Percentiles rank a stretch among this genome's conserved stretches.
Evolutionary conservation across 2,329 filamentous ascomycete species (phyloP).

Genomic region (Zymoseptoria ardabiliae): DNA sequence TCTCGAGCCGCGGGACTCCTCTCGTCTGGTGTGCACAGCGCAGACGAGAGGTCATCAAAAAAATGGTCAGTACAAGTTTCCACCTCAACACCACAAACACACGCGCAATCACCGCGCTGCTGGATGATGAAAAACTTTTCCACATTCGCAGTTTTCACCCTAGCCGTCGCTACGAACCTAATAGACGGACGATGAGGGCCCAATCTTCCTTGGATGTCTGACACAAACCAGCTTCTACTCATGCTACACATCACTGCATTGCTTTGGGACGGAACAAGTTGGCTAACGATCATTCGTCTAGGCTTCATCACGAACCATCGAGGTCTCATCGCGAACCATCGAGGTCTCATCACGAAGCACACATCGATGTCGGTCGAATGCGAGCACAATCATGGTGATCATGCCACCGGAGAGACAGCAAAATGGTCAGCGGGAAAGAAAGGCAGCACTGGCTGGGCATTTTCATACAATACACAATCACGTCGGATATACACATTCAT

Average conservation of each 20-base stretch:
- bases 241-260: neutral
- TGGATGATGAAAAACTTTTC: constrained; percentile 45
- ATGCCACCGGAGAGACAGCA: neutral
- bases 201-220: constrained; percentile 38
- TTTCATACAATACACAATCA: neutral
- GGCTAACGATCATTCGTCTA: neutral
- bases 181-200: constrained; percentile 31
- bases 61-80: constrained; percentile 8
- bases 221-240: constrained; percentile 13
- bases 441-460: neutral
- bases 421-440: neutral
- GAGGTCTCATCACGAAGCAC: neutral
- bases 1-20: neutral
- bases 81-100: neutral
- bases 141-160: constrained; percentile 87
- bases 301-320: neutral
- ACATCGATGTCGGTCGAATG: neutral
- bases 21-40: neutral
- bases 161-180: constrained; percentile 37
- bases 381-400: neutral
- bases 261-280: neutral
- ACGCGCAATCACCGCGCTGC: constrained; percentile 5
- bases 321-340: neutral
- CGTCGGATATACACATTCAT: neutral
- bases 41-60: neutral